phyloP scores from a whole-genome alignment of 768 basidiomycete genomes.

The Lepiota venenata region DNA sequence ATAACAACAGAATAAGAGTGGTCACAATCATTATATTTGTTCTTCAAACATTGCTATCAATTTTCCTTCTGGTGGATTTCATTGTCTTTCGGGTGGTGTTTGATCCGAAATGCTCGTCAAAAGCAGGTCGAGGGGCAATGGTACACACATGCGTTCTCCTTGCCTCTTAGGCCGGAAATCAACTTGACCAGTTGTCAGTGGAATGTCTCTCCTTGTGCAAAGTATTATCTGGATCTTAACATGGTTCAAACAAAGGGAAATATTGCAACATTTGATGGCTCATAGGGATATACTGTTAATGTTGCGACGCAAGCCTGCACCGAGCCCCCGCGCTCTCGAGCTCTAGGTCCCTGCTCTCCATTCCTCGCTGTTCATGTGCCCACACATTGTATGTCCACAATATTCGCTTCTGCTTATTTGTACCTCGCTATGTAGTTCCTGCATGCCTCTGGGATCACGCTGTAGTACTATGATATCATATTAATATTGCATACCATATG shows the following conservation, averaged over 20 bases:
- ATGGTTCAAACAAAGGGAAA: background rate
- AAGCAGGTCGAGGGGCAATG: background rate
- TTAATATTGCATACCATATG: no score
- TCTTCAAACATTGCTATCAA: background rate
- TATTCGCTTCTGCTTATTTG: no score
- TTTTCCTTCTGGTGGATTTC: background rate
- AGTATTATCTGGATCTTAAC: slow-evolving; percentile 1
- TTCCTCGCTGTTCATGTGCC: no score
- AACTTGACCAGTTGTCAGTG: background rate
- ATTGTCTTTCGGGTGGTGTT: background rate
- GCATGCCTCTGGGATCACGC: no score
- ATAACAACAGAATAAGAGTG: background rate
- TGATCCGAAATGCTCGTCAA: background rate
- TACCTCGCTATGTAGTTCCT: no score
- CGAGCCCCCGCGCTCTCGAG: no score
- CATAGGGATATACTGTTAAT: no score
- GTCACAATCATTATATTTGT: background rate
- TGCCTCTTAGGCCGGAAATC: background rate
- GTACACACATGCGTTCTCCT: background rate
- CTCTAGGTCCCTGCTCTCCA: no score
- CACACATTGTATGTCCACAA: no score
- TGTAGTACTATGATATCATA: no score
- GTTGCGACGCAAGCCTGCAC: no score
- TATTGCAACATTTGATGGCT: background rate
- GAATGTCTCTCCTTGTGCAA: background rate